A percentile compares a stretch with the other conserved stretches of the same genome.
Conservation (phyloP, 2,329 filamentous ascomycete species). For the Neoscytalidium dimidiatum region DNA sequence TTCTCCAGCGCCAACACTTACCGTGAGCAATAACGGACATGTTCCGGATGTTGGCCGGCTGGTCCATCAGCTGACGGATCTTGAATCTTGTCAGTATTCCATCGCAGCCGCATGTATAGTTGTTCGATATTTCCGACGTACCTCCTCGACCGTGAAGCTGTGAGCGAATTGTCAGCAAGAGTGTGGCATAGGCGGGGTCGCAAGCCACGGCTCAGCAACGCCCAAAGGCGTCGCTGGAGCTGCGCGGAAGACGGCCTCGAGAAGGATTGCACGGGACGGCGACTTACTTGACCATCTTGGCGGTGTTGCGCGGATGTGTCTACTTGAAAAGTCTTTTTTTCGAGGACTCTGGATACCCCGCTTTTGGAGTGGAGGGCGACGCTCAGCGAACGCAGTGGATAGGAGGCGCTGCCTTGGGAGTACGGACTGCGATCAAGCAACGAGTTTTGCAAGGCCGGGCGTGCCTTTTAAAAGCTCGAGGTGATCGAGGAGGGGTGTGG, state of each 20-base stretch:
- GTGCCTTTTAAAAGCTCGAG: slow-evolving; percentile 20
- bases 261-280: not conserved
- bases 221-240: not conserved
- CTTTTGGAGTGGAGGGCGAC: slow-evolving; percentile 16
- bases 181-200: not conserved
- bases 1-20: slow-evolving; percentile 42
- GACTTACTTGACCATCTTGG: slow-evolving; percentile 99
- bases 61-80: slow-evolving; percentile 79
- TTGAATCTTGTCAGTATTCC: slow-evolving; percentile 41
- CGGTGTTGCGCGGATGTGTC: slow-evolving; percentile 58
- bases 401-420: slow-evolving; percentile 5
- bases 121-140: slow-evolving; percentile 44
- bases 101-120: not conserved
- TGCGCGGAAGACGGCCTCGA: not conserved
- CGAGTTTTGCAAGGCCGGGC: slow-evolving; percentile 13
- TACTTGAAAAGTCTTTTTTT: slow-evolving; percentile 17
- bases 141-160: slow-evolving; percentile 97
- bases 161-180: slow-evolving; percentile 53
- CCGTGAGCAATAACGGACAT: slow-evolving; percentile 99
- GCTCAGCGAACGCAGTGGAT: slow-evolving; percentile 9
- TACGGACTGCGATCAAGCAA: slow-evolving; percentile 10
- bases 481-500: slow-evolving; percentile 10
- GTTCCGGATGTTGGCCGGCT: slow-evolving; percentile 78
- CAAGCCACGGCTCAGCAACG: not conserved
- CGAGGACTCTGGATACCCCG: slow-evolving; percentile 15